phyloP scores from a whole-genome alignment of 2,329 filamentous ascomycete species.

The Phialemonium atrogriseum region DNA sequence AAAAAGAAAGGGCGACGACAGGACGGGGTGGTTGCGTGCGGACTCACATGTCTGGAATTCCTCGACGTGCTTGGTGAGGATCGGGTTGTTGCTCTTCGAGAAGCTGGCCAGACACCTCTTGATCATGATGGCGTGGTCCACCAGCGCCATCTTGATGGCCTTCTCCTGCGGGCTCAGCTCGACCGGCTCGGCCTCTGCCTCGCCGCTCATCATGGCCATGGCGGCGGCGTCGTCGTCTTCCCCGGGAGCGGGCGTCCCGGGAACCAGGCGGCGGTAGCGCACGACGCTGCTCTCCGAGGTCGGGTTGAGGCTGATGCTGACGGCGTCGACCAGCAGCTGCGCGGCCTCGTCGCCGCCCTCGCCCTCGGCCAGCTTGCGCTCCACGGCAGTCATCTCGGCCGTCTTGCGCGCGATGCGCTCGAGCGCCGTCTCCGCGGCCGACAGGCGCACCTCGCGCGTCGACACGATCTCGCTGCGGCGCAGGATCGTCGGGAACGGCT shows the following conservation, averaged over 20 bases:
- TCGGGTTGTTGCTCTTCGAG: conserved; percentile 52
- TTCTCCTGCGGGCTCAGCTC: conserved; percentile 56
- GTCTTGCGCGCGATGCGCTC: conserved; percentile 90
- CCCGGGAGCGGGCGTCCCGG: conserved; percentile 24
- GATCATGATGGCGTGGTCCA: conserved; percentile 84
- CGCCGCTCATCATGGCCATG: too few relatives aligned
- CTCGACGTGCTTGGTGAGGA: conserved; percentile 45
- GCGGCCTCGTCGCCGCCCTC: conserved; percentile 55
- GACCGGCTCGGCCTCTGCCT: conserved; percentile 35
- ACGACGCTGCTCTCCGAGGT: conserved; percentile 69
- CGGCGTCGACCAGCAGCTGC: conserved; percentile 62
- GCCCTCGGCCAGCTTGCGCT: conserved; percentile 64
- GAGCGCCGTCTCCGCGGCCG: conserved; percentile 76
- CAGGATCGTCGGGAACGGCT: conserved; percentile 85
- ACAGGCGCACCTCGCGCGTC: conserved; percentile 56
- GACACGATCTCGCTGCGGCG: conserved; percentile 77
- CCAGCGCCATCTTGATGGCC: conserved; percentile 73
- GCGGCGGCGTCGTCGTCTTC: conserved; percentile 32
- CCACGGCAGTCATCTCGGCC: conserved; percentile 68
- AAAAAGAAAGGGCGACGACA: too few relatives aligned
- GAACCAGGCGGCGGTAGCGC: conserved; percentile 67
- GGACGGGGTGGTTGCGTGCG: background rate
- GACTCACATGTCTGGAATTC: conserved; percentile 59
- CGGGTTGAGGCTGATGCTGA: conserved; percentile 69
- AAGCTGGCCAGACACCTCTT: conserved; percentile 71